Evolutionary conservation across 2,329 filamentous ascomycete genomes (phyloP).

Genomic region (Trichoderma sp.): DNA sequence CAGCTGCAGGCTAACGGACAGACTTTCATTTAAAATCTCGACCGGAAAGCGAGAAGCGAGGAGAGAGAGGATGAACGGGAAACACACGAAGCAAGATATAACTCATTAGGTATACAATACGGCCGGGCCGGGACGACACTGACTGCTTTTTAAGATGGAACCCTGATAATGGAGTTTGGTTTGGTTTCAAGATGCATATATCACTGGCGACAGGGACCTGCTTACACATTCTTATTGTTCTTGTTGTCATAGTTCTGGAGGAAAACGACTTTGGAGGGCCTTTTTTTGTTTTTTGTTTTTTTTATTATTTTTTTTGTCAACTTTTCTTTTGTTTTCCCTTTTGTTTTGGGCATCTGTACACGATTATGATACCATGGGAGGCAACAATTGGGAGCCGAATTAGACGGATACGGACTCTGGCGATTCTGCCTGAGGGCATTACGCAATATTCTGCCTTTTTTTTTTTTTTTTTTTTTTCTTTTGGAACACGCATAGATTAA

Average conservation of each 20-base stretch:
- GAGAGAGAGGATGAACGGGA: neutral
- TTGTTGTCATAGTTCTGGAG: neutral
- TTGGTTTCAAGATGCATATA: conserved; percentile 20
- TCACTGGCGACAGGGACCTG: conserved; percentile 17
- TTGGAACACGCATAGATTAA: conserved; percentile 13
- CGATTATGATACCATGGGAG: conserved; percentile 25
- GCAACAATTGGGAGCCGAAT: conserved; percentile 9
- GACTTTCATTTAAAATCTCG: neutral
- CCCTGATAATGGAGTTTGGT: conserved; percentile 17
- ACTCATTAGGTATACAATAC: neutral
- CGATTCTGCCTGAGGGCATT: neutral
- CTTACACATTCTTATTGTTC: neutral
- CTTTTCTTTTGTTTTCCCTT: neutral
- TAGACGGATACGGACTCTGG: conserved; percentile 8
- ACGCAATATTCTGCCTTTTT: neutral
- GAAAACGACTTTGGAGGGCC: neutral
- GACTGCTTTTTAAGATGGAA: conserved; percentile 7
- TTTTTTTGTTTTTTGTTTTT: neutral
- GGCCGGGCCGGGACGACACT: conserved; percentile 1
- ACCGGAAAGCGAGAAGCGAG: neutral
- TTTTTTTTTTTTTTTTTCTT: neutral
- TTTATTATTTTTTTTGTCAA: neutral
- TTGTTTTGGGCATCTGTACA: conserved; percentile 20
- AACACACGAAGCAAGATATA: neutral
- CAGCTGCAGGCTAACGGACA: neutral